These are phyloP conservation scores for Mrakia blollopis DNA, from an alignment of 768 basidiomycete species.

Conservation along the genomic window DNA sequence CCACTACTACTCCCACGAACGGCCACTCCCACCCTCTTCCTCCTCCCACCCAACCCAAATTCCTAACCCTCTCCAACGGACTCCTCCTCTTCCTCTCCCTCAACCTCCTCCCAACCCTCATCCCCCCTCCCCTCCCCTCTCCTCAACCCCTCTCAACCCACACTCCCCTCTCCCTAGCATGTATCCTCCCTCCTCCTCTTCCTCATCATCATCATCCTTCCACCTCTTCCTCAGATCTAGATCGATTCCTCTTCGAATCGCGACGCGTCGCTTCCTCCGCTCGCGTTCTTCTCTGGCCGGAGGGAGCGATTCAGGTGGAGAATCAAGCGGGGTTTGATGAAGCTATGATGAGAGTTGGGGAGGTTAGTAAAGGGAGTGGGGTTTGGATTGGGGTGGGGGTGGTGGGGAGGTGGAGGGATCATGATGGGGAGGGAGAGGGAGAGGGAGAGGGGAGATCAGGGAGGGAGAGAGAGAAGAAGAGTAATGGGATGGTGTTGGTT, in stretches of 20 bases:
- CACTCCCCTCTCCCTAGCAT: conserved; percentile 14
- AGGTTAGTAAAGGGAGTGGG: background rate
- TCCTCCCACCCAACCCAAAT: background rate
- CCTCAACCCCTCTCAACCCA: background rate
- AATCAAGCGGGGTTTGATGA: background rate
- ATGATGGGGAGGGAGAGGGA: background rate
- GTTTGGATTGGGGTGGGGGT: conserved; percentile 12
- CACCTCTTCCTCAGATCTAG: background rate
- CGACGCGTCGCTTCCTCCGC: conserved; percentile 14
- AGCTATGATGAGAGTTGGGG: background rate
- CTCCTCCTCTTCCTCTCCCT: background rate
- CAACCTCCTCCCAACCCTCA: background rate
- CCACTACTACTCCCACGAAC: background rate
- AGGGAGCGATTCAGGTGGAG: background rate
- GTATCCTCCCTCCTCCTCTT: conserved; percentile 8
- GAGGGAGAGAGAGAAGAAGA: background rate
- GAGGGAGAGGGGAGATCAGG: no score
- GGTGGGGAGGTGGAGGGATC: background rate
- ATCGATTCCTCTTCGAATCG: conserved; percentile 2
- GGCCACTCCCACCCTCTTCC: no score
- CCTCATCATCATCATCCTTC: background rate
- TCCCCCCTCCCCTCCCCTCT: background rate
- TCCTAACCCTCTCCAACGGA: background rate
- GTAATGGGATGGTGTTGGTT: conserved; percentile 14
- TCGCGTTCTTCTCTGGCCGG: conserved; percentile 5